Conservation (phyloP, 371 early-diverging fungal genomes). For the Actinomortierella wolfii region DNA sequence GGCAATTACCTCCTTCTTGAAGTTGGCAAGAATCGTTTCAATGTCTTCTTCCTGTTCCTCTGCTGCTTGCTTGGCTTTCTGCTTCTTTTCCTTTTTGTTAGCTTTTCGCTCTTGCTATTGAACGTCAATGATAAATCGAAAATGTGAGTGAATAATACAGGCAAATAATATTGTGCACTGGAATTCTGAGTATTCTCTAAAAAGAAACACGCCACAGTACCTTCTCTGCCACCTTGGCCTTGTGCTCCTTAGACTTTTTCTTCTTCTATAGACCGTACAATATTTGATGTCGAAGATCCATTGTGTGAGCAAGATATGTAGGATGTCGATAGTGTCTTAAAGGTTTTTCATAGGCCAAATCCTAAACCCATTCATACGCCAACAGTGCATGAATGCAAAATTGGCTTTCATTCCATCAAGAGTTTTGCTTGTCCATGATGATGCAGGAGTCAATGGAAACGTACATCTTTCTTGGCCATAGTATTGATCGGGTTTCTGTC, state of each 20-base stretch:
- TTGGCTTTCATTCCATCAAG: no score
- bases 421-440: not conserved
- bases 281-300: no score
- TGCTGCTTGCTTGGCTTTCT: constrained; percentile 39
- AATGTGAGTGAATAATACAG: not conserved
- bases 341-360: no score
- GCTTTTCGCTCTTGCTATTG: constrained; percentile 50
- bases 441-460: not conserved
- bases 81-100: constrained; percentile 51
- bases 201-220: not conserved
- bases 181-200: not conserved
- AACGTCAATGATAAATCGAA: not conserved
- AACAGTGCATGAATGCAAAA: no score
- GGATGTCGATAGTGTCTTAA: no score
- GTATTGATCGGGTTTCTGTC: no score
- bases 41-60: constrained; percentile 68
- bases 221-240: constrained; percentile 44
- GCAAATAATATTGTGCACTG: not conserved
- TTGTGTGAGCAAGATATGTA: no score
- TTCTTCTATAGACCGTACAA: constrained; percentile 33
- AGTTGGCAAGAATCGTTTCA: constrained; percentile 59
- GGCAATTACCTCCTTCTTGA: constrained; percentile 50
- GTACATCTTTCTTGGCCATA: constrained; percentile 47
- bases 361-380: no score
- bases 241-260: constrained; percentile 44